These are phyloP conservation scores for Exsudoporus floridanus DNA, from an alignment of 1,284 basidiomycete genomes.

Conservation along the genomic window DNA sequence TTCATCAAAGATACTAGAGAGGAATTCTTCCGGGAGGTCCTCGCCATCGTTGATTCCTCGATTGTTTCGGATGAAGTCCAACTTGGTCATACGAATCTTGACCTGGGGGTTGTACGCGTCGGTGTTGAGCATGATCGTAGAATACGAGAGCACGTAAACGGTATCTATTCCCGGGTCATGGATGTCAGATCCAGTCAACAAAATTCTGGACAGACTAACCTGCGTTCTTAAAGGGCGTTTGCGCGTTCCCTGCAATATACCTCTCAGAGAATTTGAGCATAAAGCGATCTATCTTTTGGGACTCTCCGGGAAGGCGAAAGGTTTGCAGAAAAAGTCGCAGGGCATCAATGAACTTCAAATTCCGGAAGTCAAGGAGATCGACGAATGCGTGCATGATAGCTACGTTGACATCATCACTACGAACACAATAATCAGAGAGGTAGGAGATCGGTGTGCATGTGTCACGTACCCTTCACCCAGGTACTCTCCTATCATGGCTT, in stretches of 20 bases:
- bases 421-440: constrained; percentile 13
- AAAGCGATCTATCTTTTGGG: constrained; percentile 98
- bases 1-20: constrained; percentile 82
- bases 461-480: constrained; percentile 86
- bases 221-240: constrained; percentile 81
- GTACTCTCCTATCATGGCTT: constrained; percentile 97
- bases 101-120: constrained; percentile 94
- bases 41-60: constrained; percentile 89
- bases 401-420: constrained; percentile 82
- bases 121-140: constrained; percentile 92
- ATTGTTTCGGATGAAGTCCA: constrained; percentile 90
- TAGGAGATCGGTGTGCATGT: background rate
- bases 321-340: constrained; percentile 86
- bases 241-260: constrained; percentile 84
- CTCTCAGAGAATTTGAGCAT: constrained; percentile 98
- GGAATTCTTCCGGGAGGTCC: constrained; percentile 83
- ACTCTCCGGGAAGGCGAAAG: constrained; percentile 92
- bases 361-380: constrained; percentile 84
- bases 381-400: constrained; percentile 97
- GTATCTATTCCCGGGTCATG: constrained; percentile 56
- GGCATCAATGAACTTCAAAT: constrained; percentile 82
- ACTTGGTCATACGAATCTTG: constrained; percentile 89
- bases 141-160: constrained; percentile 92
- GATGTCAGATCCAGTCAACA: constrained; percentile 11
- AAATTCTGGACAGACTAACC: constrained; percentile 41